Conservation (phyloP, 192 early-diverging fungal species). For the Coemansia sp. region DNA sequence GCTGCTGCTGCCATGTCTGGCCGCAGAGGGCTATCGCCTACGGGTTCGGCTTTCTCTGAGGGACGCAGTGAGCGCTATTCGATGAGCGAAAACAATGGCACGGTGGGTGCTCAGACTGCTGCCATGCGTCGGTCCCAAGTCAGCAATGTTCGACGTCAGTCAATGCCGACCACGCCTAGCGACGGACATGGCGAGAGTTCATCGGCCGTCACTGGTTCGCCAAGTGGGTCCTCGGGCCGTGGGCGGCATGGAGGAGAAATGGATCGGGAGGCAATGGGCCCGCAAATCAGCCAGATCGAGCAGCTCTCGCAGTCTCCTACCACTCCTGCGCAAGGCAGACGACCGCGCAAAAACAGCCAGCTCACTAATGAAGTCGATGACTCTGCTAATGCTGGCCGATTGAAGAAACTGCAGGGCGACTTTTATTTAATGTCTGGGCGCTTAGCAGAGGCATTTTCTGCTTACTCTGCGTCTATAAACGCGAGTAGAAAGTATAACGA, state of each 20-base stretch:
- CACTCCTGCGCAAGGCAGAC: neutral
- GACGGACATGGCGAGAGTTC: neutral
- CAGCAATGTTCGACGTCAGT: slow-evolving; percentile 16
- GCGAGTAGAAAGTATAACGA: slow-evolving; percentile 30
- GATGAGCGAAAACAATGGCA: slow-evolving; percentile 15
- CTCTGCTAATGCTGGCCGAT: slow-evolving; percentile 23
- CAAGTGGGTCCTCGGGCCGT: slow-evolving; percentile 2
- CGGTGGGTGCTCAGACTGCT: slow-evolving; percentile 5
- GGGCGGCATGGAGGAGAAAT: slow-evolving; percentile 45
- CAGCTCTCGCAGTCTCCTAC: slow-evolving; percentile 5
- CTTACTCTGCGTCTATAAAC: slow-evolving; percentile 38
- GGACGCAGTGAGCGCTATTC: slow-evolving; percentile 7
- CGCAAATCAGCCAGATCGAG: slow-evolving; percentile 6
- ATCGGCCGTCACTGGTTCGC: neutral
- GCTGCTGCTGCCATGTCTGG: neutral
- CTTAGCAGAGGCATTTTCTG: slow-evolving; percentile 39
- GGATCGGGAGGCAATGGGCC: slow-evolving; percentile 24
- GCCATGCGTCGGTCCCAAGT: slow-evolving; percentile 11
- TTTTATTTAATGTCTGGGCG: slow-evolving; percentile 47
- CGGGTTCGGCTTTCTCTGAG: slow-evolving; percentile 3
- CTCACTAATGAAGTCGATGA: slow-evolving; percentile 4
- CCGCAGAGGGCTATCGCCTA: neutral
- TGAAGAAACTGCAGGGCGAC: slow-evolving; percentile 54
- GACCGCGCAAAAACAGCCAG: slow-evolving; percentile 1
- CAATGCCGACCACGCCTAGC: slow-evolving; percentile 1